phyloP scores from a whole-genome alignment of 805 yeast genomes.

The Zygosaccharomyces bisporus region DNA sequence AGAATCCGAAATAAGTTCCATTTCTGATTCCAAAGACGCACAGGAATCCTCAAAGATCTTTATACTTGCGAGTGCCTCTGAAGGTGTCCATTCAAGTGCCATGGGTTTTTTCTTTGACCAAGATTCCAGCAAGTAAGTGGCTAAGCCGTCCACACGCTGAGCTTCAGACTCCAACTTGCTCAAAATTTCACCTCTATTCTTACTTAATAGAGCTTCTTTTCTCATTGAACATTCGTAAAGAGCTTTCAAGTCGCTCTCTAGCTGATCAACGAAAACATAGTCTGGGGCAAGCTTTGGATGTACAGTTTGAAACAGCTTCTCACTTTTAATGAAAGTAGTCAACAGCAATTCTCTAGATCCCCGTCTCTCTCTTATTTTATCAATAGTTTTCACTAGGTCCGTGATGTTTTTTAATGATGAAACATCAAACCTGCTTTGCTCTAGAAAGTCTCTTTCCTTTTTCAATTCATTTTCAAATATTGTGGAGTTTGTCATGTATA shows the following conservation, averaged over 20 bases:
- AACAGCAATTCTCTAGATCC: slow-evolving; percentile 25
- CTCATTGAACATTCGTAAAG: slow-evolving; percentile 39
- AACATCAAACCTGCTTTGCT: slow-evolving; percentile 35
- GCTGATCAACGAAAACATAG: slow-evolving; percentile 63
- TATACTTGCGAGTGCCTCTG: slow-evolving; percentile 43
- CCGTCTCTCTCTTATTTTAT: slow-evolving; percentile 28
- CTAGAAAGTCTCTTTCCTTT: slow-evolving; percentile 38
- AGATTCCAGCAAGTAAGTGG: slow-evolving; percentile 33
- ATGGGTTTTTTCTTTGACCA: slow-evolving; percentile 53
- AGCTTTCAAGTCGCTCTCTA: slow-evolving; percentile 47
- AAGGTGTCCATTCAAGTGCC: slow-evolving; percentile 41
- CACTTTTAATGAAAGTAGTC: slow-evolving; percentile 30
- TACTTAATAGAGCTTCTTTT: slow-evolving; percentile 39
- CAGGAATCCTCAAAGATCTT: slow-evolving; percentile 32
- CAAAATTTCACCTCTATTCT: slow-evolving; percentile 41
- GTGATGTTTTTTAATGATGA: slow-evolving; percentile 40
- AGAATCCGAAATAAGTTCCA: slow-evolving; percentile 24
- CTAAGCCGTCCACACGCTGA: slow-evolving; percentile 34
- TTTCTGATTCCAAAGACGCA: slow-evolving; percentile 23
- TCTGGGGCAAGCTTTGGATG: slow-evolving; percentile 47
- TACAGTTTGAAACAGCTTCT: slow-evolving; percentile 29
- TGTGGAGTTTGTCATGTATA: slow-evolving; percentile 34
- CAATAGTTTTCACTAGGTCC: slow-evolving; percentile 39
- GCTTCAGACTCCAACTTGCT: slow-evolving; percentile 43
- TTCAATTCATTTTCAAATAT: slow-evolving; percentile 35